Evolutionary conservation across 306 rosid species (phyloP).

Genomic region (Cicer bijugum): DNA sequence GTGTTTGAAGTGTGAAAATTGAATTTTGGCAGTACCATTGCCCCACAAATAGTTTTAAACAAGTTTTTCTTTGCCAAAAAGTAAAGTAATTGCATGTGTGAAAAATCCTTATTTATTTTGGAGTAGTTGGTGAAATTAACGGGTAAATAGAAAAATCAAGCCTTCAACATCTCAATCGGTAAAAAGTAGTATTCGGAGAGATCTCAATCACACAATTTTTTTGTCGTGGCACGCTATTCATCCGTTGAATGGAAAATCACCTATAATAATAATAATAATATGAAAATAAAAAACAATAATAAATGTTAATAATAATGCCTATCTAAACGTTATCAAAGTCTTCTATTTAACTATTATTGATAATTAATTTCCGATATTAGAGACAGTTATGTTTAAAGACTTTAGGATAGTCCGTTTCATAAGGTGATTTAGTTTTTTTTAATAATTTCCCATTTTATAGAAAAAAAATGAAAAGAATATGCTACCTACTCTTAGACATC

Average conservation of each 20-base stretch:
- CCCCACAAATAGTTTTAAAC: neutral
- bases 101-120: neutral
- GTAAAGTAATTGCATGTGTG: neutral
- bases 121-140: conserved; percentile 17
- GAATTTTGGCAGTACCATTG: neutral
- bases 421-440: too few species aligned
- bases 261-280: neutral
- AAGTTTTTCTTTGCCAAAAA: neutral
- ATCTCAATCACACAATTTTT: neutral
- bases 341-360: too few species aligned
- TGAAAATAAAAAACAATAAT: neutral
- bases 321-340: neutral
- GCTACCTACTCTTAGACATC: neutral
- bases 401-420: too few species aligned
- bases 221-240: neutral
- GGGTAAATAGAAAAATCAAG: neutral
- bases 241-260: neutral
- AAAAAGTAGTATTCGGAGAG: conserved; percentile 24
- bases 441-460: too few species aligned
- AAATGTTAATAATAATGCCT: conserved; percentile 11
- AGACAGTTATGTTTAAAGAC: too few species aligned
- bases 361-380: too few species aligned
- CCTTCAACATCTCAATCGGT: conserved; percentile 11
- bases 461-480: neutral
- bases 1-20: neutral